phyloP scores from a whole-genome alignment of 2,329 filamentous ascomycete genomes.

The Annulohypoxylon truncatum region DNA sequence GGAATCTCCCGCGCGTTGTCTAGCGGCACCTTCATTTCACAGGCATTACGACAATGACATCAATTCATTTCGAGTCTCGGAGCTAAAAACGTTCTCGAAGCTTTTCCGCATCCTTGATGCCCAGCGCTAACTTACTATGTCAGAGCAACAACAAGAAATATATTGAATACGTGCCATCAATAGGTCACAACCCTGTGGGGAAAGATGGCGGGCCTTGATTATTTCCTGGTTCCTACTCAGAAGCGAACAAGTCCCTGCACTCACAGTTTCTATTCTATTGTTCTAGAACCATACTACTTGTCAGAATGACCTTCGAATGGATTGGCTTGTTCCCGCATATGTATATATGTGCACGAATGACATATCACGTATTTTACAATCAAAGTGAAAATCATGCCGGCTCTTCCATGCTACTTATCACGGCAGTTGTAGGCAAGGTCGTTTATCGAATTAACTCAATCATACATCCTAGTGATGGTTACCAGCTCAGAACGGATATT shows the following conservation, averaged over 20 bases:
- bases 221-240: background rate
- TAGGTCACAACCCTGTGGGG: background rate
- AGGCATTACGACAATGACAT: conserved; percentile 39
- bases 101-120: conserved; percentile 7
- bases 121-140: conserved; percentile 1
- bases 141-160: background rate
- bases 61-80: conserved; percentile 36
- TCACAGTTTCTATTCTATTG: conserved; percentile 8
- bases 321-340: background rate
- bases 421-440: background rate
- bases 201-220: background rate
- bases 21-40: conserved; percentile 42
- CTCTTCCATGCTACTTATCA: background rate
- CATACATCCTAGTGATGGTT: background rate
- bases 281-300: conserved; percentile 19
- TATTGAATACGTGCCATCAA: background rate
- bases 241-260: conserved; percentile 11
- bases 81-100: conserved; percentile 39
- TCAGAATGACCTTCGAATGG: background rate
- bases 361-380: background rate
- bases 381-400: background rate
- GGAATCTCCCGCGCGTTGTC: conserved; percentile 40
- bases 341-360: background rate
- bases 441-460: background rate
- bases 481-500: background rate